Base-by-base conservation (phyloP, 2,329 filamentous ascomycete species). In the Ophiostoma tasmaniense region DNA sequence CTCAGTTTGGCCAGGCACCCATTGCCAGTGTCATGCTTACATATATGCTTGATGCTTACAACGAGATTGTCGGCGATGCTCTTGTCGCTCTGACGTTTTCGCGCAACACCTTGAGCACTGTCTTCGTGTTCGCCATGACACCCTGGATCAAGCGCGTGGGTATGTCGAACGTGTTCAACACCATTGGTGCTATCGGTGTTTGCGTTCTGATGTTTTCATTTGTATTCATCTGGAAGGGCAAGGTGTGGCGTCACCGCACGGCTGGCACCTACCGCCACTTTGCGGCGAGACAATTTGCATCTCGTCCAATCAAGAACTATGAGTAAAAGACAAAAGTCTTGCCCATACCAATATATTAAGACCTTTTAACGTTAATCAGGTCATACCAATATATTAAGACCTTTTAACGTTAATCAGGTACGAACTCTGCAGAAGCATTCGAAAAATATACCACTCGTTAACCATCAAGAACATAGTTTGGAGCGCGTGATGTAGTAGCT, bases 31-130 rank as follows among this genome's bases (percentile, higher is more conserved):
- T 71, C 14, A 65, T 65, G 55, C 71, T 71, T 28, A 70, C 71
- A 2, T 72, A 72, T 33, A 67, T 72, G 55, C 67, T 72, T 5
- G 70, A 72, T 64, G 71, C 70, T 39, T 70, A 72, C 66, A 62
- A 70, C 2, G 66, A 61, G 33, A 70, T 71, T 45, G 70, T 70
- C 14, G 68, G 71, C 25, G 70, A 72, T 52, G 68, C 70, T 14
- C 71, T 71, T 20, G 71, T 70, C 3, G 71, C 71, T 13, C 66
- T 71, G 14, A 72, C 71, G n/a, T 67, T 72, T 17, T 65, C 65
- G 3, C 68, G 70, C 2, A 68, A 68, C 17, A 66, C 70, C 1
- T 68, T 64, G 11, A 68, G 66, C 14, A 71, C 70, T 17, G 70
- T 66, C 33, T 71, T 72, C 64, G 71, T 70, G 2, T 72, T 72